Evolutionary conservation across 257 asterid species (phyloP).

Genomic region (Solanum pennellii): DNA sequence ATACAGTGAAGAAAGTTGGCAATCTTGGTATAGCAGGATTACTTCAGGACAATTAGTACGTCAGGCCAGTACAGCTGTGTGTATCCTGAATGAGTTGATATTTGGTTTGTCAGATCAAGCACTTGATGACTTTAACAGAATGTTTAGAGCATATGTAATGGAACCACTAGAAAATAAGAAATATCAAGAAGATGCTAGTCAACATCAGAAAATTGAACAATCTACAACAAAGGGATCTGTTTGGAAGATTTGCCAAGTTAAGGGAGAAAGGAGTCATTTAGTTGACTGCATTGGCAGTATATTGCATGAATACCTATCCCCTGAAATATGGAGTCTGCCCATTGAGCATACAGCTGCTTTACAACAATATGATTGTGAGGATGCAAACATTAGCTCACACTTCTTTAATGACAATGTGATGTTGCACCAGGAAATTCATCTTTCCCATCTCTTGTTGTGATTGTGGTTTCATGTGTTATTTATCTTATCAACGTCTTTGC

Average conservation of each 20-base stretch:
- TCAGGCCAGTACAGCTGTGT: constrained; percentile 80
- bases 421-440: constrained; percentile 70
- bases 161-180: constrained; percentile 11
- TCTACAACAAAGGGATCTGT: constrained; percentile 18
- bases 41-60: constrained; percentile 79
- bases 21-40: constrained; percentile 66
- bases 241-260: constrained; percentile 25
- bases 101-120: constrained; percentile 78
- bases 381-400: constrained; percentile 45
- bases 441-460: constrained; percentile 7
- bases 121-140: constrained; percentile 21
- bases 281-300: constrained; percentile 69
- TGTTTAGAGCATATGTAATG: constrained; percentile 25
- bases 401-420: constrained; percentile 66
- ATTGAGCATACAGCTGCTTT: constrained; percentile 39
- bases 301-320: constrained; percentile 82
- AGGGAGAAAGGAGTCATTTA: constrained; percentile 36
- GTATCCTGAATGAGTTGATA: constrained; percentile 81
- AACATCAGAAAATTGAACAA: constrained; percentile 11
- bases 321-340: constrained; percentile 94
- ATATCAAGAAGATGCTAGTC: constrained; percentile 9
- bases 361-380: constrained; percentile 35
- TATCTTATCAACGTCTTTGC: not conserved
- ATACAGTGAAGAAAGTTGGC: constrained; percentile 64
- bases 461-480: not conserved